phyloP scores from a whole-genome alignment of 2,329 filamentous ascomycete species.

The Apiospora aurea region DNA sequence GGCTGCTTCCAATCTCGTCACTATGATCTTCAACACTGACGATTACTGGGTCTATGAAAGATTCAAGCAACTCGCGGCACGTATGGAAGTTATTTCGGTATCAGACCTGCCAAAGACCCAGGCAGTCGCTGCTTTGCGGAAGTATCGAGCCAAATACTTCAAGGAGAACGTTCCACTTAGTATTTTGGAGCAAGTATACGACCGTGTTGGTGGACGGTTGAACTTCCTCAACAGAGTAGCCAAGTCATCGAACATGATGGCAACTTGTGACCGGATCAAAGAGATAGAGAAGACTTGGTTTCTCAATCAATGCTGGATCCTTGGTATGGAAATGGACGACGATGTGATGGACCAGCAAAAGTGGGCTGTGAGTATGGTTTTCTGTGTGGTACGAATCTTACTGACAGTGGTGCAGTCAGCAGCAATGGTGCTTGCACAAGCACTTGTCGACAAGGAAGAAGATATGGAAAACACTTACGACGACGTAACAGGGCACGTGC shows the following conservation, averaged over 20 bases:
- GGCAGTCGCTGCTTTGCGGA: constrained; percentile 77
- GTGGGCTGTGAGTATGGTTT: constrained; percentile 74
- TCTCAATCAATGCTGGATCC: constrained; percentile 79
- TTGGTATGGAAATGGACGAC: constrained; percentile 84
- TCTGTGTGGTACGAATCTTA: not conserved
- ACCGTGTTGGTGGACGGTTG: constrained; percentile 84
- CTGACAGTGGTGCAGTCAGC: constrained; percentile 65
- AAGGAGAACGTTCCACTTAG: constrained; percentile 61
- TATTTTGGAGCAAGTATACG: constrained; percentile 79
- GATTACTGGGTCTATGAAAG: constrained; percentile 99
- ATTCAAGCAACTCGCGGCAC: constrained; percentile 87
- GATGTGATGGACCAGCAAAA: constrained; percentile 99
- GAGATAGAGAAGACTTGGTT: constrained; percentile 80
- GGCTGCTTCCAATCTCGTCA: constrained; percentile 91
- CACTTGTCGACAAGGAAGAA: constrained; percentile 83
- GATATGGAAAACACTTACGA: constrained; percentile 73
- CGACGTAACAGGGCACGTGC: constrained; percentile 70
- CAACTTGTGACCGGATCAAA: constrained; percentile 76
- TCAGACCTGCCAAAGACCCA: constrained; percentile 80
- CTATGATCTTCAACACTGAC: constrained; percentile 93
- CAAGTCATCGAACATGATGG: constrained; percentile 82
- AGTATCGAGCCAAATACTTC: constrained; percentile 83
- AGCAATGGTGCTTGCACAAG: constrained; percentile 91
- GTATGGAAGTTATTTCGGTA: constrained; percentile 93
- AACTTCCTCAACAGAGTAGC: constrained; percentile 90